Base-by-base conservation (phyloP, 1,139 yeast genomes). In the Geotrichum klebahnii region DNA sequence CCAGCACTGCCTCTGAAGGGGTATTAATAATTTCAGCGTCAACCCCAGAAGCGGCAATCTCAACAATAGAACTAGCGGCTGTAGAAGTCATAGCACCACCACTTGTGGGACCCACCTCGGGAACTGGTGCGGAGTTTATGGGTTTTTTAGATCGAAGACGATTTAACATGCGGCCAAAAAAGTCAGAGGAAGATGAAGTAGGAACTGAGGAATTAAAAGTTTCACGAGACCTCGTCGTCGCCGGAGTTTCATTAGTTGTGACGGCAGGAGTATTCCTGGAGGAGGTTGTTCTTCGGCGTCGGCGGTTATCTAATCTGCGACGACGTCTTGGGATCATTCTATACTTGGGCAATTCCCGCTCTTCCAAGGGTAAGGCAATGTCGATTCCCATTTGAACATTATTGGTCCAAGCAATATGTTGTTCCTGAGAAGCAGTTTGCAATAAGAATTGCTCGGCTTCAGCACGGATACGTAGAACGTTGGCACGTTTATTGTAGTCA, bases 381-480 rank as follows among this genome's bases (percentile, higher is more conserved):
- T 69, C 72, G 28, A 69, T 68, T n/a, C 70, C 75, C 53, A 64
- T 67, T 49, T 69, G 72, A 31, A 72, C 51, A 26, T 67, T 67
- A 39, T 65, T 62, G 58, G 82, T 74, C 92, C 92, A 84, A 42
- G 78, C 81, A 44, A 84, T 75, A 65, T 82, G 73, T 23, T 77
- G 79, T 55, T 74, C 74, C 8, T 77, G 73, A 24, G 70, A 67
- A 1, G 70, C 63, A 57, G 82, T 81, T 45, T 75, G 75, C 8
- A 84, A 57, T 49, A 84, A 65, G 48, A 82, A 71, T 65, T 84
- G 94, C 63, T 82, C 86, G 45, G 78, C 77, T 65, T 84, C 92
- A 12, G 79, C 74, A 24, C 92, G 74, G 20, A 84, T 61, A 42
- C 94, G 69, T 39, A 84, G 65, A 1, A 79, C 83, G 62, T 78